Conservation (phyloP, 2,329 filamentous ascomycete species). For the Pseudogymnoascus sp. region DNA sequence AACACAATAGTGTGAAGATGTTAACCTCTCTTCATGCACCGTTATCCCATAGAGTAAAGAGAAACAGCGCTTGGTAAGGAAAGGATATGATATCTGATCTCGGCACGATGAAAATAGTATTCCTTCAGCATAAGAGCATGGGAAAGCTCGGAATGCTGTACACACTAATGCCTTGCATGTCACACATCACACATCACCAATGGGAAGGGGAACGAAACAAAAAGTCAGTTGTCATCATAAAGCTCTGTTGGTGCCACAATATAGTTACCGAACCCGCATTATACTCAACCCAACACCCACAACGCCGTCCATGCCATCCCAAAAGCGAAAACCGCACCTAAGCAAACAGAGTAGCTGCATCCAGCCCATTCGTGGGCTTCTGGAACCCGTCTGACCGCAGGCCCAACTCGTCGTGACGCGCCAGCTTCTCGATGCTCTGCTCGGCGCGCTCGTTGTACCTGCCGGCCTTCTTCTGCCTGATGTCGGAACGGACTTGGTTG, state of each 20-base stretch:
- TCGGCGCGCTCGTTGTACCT: constrained; percentile 72
- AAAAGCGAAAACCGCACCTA: constrained; percentile 33
- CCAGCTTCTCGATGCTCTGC: constrained; percentile 60
- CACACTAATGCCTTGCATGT: constrained; percentile 7
- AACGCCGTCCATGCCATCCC: constrained; percentile 9
- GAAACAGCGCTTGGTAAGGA: constrained; percentile 8
- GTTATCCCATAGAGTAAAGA: neutral
- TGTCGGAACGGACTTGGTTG: constrained; percentile 82
- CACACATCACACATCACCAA: neutral
- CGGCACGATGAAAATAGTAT: constrained; percentile 9
- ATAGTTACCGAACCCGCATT: constrained; percentile 8
- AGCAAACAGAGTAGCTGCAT: constrained; percentile 68
- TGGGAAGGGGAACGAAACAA: neutral
- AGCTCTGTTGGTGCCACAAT: constrained; percentile 10
- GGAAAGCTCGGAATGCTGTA: constrained; percentile 8
- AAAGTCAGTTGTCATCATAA: constrained; percentile 3
- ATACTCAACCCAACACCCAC: constrained; percentile 7
- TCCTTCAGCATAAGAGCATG: constrained; percentile 8
- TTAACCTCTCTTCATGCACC: constrained; percentile 6
- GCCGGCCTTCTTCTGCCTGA: constrained; percentile 66
- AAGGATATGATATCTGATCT: constrained; percentile 6
- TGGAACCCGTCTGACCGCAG: constrained; percentile 59
- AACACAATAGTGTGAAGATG: neutral
- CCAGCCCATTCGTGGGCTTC: constrained; percentile 60
- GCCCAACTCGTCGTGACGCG: constrained; percentile 70